phyloP scores from a whole-genome alignment of 768 basidiomycete species.

The Panellus pusillus region DNA sequence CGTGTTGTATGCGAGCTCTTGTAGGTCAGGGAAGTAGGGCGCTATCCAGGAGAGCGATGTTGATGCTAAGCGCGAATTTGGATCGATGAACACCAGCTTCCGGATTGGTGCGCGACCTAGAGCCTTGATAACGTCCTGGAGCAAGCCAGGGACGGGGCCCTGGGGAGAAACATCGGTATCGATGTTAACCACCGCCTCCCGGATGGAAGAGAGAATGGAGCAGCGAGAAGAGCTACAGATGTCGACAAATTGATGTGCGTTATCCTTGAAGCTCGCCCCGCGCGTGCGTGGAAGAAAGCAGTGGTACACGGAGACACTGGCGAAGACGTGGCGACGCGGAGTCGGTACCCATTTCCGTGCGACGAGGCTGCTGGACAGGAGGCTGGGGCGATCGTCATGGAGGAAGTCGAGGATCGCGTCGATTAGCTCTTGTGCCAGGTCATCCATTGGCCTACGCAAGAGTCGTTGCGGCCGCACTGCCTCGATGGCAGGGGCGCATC shows the following conservation, averaged over 20 bases:
- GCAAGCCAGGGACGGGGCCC: neutral
- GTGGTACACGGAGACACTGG: conserved; percentile 19
- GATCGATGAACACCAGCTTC: conserved; percentile 6
- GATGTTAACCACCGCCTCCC: conserved; percentile 6
- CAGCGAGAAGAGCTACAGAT: conserved; percentile 8
- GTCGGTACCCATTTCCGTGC: conserved; percentile 24
- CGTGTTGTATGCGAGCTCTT: conserved; percentile 12
- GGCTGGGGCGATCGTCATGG: conserved; percentile 19
- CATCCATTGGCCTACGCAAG: neutral
- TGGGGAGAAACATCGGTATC: neutral
- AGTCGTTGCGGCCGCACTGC: no score
- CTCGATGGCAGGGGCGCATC: no score
- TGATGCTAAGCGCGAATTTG: neutral
- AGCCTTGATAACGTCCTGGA: neutral
- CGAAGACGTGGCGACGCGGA: conserved; percentile 25
- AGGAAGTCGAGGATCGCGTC: conserved; percentile 25
- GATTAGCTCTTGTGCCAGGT: conserved; percentile 27
- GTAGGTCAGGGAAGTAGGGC: conserved; percentile 10
- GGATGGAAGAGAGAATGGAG: conserved; percentile 6
- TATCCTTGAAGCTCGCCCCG: neutral
- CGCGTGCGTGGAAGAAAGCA: neutral
- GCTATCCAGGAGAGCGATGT: conserved; percentile 11
- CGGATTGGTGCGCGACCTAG: conserved; percentile 4
- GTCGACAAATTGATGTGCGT: conserved; percentile 4
- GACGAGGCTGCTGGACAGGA: conserved; percentile 17